These are phyloP conservation scores for Collariella sp. DNA, from an alignment of 495 filamentous ascomycete genomes.

Conservation along the genomic window DNA sequence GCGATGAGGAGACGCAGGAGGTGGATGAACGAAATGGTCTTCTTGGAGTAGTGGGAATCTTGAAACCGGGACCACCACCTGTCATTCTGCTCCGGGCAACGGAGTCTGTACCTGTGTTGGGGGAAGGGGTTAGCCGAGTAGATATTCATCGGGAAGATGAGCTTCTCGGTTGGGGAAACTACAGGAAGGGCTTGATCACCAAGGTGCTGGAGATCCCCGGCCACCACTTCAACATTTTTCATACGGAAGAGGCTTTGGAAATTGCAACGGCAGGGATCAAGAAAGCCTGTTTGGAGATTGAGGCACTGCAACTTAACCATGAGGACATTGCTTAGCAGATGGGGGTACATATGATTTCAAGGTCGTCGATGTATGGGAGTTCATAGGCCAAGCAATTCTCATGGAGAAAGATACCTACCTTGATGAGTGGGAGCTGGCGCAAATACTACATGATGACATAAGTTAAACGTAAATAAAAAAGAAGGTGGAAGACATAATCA, in stretches of 20 bases:
- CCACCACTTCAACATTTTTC: conserved; percentile 40
- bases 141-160: conserved; percentile 27
- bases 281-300: conserved; percentile 27
- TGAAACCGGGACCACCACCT: conserved; percentile 17
- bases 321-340: too few relatives aligned
- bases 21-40: too few relatives aligned
- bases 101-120: conserved; percentile 23
- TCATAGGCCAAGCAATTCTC: too few relatives aligned
- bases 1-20: conserved; percentile 1
- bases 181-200: conserved; percentile 28
- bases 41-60: background rate
- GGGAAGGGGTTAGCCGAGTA: conserved; percentile 22
- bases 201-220: conserved; percentile 33
- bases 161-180: conserved; percentile 35
- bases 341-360: too few relatives aligned
- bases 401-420: too few relatives aligned
- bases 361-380: too few relatives aligned
- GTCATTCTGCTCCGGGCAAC: conserved; percentile 33
- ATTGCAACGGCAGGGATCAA: conserved; percentile 25
- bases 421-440: too few relatives aligned
- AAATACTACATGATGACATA: too few relatives aligned
- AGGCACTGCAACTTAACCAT: conserved; percentile 5
- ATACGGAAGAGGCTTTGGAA: conserved; percentile 18
- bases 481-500: too few relatives aligned
- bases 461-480: too few relatives aligned